Conservation (phyloP, 169 alveolate genomes). For the Plasmodium gonderi region DNA sequence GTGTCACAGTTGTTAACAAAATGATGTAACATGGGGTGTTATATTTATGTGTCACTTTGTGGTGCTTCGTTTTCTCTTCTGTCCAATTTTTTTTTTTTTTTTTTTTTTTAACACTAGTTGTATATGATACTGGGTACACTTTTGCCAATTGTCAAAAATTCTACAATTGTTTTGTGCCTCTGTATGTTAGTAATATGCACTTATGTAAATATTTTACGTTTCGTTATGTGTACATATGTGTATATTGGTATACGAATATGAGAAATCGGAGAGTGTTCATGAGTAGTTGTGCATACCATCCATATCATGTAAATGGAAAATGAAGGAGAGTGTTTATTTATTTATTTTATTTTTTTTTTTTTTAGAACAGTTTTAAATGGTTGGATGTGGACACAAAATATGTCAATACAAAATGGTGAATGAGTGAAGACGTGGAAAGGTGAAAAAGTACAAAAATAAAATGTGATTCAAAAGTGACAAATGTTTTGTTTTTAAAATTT, state of each 20-base stretch:
- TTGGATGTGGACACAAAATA: not conserved
- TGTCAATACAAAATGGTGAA: not conserved
- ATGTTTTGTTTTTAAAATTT: not conserved
- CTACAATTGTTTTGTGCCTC: too few species aligned
- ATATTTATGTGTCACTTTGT: too few species aligned
- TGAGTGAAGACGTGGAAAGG: not conserved
- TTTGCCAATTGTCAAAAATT: too few species aligned
- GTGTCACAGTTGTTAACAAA: not conserved
- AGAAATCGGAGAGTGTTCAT: not conserved
- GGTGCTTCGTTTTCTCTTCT: too few species aligned
- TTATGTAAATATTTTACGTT: too few species aligned
- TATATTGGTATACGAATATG: not conserved
- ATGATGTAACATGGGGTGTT: not conserved
- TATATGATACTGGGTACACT: not conserved
- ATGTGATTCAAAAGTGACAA: not conserved
- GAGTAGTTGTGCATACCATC: not conserved
- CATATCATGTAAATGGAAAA: not conserved
- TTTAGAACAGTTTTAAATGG: not conserved
- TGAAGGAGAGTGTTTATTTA: not conserved
- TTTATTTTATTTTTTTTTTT: too few species aligned
- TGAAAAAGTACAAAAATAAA: not conserved
- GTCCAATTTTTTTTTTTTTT: not conserved
- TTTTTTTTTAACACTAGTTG: not conserved
- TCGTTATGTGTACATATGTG: too few species aligned
- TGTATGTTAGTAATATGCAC: too few species aligned